Evolutionary conservation across 148 eudicot species (phyloP).

Genomic region (Amaranthus cruentus): DNA sequence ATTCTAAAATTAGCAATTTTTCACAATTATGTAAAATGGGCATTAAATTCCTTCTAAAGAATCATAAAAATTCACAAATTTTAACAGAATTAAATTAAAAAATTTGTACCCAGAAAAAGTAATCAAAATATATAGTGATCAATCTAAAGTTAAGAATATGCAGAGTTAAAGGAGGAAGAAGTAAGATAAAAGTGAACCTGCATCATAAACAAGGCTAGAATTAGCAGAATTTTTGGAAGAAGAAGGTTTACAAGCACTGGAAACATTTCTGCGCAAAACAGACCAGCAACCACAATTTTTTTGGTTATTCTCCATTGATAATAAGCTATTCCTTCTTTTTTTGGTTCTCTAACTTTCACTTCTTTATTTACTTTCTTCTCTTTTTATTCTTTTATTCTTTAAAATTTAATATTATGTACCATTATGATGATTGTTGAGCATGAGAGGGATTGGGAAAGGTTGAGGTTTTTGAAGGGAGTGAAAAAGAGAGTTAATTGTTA

Average conservation of each 20-base stretch:
- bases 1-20: neutral
- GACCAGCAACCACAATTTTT: conserved; percentile 81
- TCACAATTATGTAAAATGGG: conserved; percentile 5
- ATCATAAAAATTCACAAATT: conserved; percentile 3
- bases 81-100: neutral
- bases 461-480: conserved; percentile 22
- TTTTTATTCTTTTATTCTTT: no score
- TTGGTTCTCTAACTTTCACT: conserved; percentile 6
- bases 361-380: neutral
- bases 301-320: conserved; percentile 35
- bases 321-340: neutral
- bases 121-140: neutral
- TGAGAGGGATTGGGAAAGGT: conserved; percentile 3
- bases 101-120: neutral
- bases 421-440: conserved; percentile 22
- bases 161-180: neutral
- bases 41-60: neutral
- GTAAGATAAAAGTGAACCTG: conserved; percentile 35
- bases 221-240: conserved; percentile 47
- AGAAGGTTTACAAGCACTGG: conserved; percentile 46
- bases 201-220: conserved; percentile 87
- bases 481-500: neutral
- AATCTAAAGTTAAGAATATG: neutral
- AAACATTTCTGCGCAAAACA: conserved; percentile 50
- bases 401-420: neutral